Evolutionary conservation across 495 filamentous ascomycete species (phyloP).

Genomic region (Aspergillus indologenus): DNA sequence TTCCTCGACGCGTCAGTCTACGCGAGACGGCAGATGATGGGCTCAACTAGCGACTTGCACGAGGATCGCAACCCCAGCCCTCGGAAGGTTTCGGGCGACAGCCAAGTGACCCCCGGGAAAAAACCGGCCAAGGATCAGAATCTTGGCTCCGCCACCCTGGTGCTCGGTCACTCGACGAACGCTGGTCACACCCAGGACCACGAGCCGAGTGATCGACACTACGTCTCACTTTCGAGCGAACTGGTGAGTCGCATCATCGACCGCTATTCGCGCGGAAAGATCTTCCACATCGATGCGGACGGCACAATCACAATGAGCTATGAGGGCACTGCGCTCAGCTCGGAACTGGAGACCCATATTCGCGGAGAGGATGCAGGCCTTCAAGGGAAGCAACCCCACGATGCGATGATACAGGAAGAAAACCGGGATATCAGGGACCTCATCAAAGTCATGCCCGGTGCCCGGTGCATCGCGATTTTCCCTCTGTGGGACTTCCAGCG

Average conservation of each 20-base stretch:
- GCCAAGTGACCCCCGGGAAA: not conserved
- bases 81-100: not conserved
- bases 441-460: conserved; percentile 28
- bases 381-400: conserved; percentile 8
- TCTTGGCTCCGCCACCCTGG: conserved; percentile 11
- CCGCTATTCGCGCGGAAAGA: conserved; percentile 52
- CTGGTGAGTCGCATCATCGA: conserved; percentile 47
- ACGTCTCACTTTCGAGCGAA: conserved; percentile 31
- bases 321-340: conserved; percentile 19
- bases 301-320: conserved; percentile 30
- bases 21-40: conserved; percentile 22
- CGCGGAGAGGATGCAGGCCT: conserved; percentile 3
- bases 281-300: conserved; percentile 55
- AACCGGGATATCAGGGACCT: conserved; percentile 25
- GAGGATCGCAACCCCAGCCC: not conserved
- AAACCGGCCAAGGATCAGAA: not conserved
- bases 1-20: conserved; percentile 28
- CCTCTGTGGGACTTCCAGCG: conserved; percentile 62
- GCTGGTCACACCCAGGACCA: conserved; percentile 12
- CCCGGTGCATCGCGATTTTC: conserved; percentile 26
- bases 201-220: conserved; percentile 18
- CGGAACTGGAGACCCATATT: conserved; percentile 13
- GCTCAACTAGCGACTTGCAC: conserved; percentile 5
- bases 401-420: conserved; percentile 20
- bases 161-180: conserved; percentile 23